Evolutionary conservation across 2,329 filamentous ascomycete species (phyloP), one percentile per base, ranked within the genome.

Genomic region (Amesomyces nigricolor): DNA sequence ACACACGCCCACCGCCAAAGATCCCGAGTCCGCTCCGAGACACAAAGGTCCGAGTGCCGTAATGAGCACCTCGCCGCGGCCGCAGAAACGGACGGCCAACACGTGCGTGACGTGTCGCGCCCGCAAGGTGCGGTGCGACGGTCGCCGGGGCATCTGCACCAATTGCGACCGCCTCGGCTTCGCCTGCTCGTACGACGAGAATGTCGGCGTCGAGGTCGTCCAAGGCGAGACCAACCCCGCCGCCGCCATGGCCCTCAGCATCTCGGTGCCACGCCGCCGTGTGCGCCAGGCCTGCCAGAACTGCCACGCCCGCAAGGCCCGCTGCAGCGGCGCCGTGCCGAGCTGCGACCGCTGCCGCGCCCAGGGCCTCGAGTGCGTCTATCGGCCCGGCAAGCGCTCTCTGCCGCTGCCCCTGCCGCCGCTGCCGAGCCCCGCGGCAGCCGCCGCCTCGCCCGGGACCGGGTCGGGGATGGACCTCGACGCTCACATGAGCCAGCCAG

Each of bases 131-230:
- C 78, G 79, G 47, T 83, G 80, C 68, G 78, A 82, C 63, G 78
- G 79, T 37, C 71, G 74, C 11, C 76, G 76, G 40, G 72, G 76
- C 48, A 69, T 78, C 56, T 83, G 80, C 66, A 76, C 77, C 68
- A 82, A 81, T 67, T 83, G 80, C 67, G 77, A 81, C 59, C 76
- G 80, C 17, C 74, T 83, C 44, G 78, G 78, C 47, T 82, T 82
- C 61, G 72, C 75, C 6, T 83, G 80, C 65, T 79, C 79, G 7
- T 82, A 81, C 63, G 77, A 80, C 56, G 78, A 80, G 51, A 70
- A 68, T 46, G 71, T 63, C 44, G 57, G 58, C 48, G 53, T 63
- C 37, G 63, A 64, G 47, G 50, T 60, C 16, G 58, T 60, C 32
- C 49, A 42, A 42, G 30, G 54, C 22, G 55, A 58, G 39, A 37